Evolutionary conservation across 2,329 filamentous ascomycete genomes (phyloP).

Genomic region (Fusarium pininemorale): DNA sequence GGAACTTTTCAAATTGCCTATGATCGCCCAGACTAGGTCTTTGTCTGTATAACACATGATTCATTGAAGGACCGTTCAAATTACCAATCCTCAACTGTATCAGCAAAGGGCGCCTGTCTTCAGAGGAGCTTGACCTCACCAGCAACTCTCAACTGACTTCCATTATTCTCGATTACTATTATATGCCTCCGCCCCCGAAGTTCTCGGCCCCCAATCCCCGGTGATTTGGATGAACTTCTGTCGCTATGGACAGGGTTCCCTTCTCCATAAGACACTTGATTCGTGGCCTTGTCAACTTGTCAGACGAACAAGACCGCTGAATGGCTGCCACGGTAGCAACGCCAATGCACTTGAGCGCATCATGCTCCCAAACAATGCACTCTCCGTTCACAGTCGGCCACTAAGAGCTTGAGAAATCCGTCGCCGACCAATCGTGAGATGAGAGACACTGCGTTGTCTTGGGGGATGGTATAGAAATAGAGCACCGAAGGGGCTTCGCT

Average conservation of each 20-base stretch:
- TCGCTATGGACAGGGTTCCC: conserved; percentile 22
- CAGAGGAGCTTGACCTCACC: neutral
- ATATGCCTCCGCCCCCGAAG: conserved; percentile 11
- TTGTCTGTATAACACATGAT: neutral
- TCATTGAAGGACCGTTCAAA: neutral
- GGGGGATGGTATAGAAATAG: conserved; percentile 26
- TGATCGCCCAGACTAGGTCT: neutral
- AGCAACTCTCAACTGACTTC: neutral
- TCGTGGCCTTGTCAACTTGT: conserved; percentile 43
- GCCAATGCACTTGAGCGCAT: conserved; percentile 36
- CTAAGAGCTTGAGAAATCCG: conserved; percentile 24
- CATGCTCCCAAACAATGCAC: conserved; percentile 27
- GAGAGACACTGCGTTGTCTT: conserved; percentile 12
- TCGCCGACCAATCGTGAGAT: conserved; percentile 27
- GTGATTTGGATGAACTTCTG: conserved; percentile 17
- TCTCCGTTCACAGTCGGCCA: conserved; percentile 18
- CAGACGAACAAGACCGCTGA: conserved; percentile 25
- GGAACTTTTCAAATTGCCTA: neutral
- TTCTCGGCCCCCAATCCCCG: conserved; percentile 36
- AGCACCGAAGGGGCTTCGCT: conserved; percentile 17
- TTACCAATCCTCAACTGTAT: conserved; percentile 7
- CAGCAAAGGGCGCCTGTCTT: neutral
- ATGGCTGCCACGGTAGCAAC: conserved; percentile 36
- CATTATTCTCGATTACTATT: neutral
- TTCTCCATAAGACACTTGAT: conserved; percentile 12